phyloP scores from a whole-genome alignment of 176 grass and related monocot genomes.

The Eleusine indica region DNA sequence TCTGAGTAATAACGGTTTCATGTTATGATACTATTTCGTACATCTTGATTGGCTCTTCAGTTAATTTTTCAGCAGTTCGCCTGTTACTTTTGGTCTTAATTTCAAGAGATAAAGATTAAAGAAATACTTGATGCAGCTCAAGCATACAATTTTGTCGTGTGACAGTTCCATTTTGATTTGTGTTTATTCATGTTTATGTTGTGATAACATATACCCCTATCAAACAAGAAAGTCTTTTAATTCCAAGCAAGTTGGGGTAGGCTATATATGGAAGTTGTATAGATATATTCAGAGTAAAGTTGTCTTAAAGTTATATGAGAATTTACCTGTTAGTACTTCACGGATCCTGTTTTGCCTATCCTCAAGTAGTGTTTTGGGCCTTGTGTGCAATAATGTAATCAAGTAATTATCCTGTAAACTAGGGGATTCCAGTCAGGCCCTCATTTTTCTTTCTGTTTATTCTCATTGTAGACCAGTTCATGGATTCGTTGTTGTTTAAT shows the following conservation, averaged over 20 bases:
- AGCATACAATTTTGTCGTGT: background rate
- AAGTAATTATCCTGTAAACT: background rate
- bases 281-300: slow-evolving; percentile 15
- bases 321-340: background rate
- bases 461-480: background rate
- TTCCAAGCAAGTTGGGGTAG: background rate
- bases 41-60: background rate
- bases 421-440: background rate
- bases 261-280: background rate
- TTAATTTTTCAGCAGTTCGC: background rate
- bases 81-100: background rate
- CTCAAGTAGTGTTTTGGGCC: background rate
- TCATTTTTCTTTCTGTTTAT: background rate
- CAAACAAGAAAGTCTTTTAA: background rate
- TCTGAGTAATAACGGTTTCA: background rate
- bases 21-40: background rate
- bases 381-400: background rate
- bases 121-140: background rate
- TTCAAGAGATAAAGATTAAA: background rate
- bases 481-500: background rate
- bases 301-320: slow-evolving; percentile 5
- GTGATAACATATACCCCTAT: background rate
- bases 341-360: background rate
- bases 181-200: background rate
- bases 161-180: slow-evolving; percentile 10